Conservation (phyloP, 2,329 filamentous ascomycete genomes). For the Shiraia sp. region DNA sequence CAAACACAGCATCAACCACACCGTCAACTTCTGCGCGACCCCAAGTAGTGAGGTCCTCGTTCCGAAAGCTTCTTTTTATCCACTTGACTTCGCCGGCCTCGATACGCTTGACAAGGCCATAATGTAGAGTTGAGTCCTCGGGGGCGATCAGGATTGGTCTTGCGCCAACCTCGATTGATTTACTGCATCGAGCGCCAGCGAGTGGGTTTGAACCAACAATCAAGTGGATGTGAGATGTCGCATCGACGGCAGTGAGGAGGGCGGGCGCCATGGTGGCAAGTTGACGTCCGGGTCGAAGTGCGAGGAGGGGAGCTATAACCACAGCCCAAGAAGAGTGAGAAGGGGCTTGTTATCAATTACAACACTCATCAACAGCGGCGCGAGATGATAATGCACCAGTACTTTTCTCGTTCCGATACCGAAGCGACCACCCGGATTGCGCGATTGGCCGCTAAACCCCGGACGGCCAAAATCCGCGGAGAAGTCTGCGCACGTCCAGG, state of each 20-base stretch:
- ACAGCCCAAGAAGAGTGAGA: conserved; percentile 7
- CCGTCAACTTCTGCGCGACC: conserved; percentile 77
- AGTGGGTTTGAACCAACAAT: conserved; percentile 85
- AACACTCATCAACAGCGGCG: conserved; percentile 13
- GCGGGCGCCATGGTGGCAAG: conserved; percentile 51
- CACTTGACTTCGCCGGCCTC: conserved; percentile 69
- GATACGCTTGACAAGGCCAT: conserved; percentile 65
- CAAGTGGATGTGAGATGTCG: conserved; percentile 74
- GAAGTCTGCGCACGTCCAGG: conserved; percentile 19
- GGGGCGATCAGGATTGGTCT: conserved; percentile 78
- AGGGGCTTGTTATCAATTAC: conserved; percentile 8
- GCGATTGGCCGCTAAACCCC: conserved; percentile 24
- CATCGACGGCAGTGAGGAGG: conserved; percentile 74
- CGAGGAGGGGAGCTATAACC: background rate
- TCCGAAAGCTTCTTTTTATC: conserved; percentile 68
- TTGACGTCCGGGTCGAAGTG: background rate
- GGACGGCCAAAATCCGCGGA: conserved; percentile 21
- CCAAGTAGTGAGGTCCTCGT: conserved; percentile 71
- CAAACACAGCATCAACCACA: conserved; percentile 90
- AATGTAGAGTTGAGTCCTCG: conserved; percentile 62
- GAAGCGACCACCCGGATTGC: conserved; percentile 28
- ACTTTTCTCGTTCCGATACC: conserved; percentile 39
- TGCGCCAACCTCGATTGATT: conserved; percentile 81
- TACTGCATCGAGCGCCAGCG: conserved; percentile 79
- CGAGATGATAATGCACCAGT: conserved; percentile 17